These are phyloP conservation scores for Syncephalastrum contaminatum DNA, from an alignment of 371 early-diverging fungal species.

Conservation along the genomic window DNA sequence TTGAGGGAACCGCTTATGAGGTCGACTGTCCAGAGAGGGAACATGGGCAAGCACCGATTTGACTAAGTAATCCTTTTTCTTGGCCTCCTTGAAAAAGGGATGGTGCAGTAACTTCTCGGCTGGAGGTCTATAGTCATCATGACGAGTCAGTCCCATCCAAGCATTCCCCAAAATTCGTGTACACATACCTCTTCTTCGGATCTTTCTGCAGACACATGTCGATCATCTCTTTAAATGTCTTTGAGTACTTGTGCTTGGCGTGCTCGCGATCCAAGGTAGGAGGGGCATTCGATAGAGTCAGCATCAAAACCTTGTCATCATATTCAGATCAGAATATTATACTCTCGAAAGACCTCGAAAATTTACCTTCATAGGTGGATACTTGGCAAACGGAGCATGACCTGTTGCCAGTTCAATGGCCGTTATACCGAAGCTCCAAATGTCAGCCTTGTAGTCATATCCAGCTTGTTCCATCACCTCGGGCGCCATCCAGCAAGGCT, in stretches of 20 bases:
- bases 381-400: constrained; percentile 89
- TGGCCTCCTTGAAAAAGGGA: constrained; percentile 83
- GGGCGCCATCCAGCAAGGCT: constrained; percentile 91
- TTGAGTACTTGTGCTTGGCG: constrained; percentile 73
- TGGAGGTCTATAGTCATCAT: too few species aligned
- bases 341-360: too few species aligned
- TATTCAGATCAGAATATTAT: neutral
- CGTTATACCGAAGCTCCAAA: constrained; percentile 93
- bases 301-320: constrained; percentile 76
- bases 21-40: constrained; percentile 68
- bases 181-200: constrained; percentile 65
- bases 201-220: constrained; percentile 82
- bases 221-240: constrained; percentile 82
- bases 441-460: constrained; percentile 89
- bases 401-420: constrained; percentile 86
- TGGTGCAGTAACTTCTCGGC: constrained; percentile 79
- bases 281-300: constrained; percentile 86
- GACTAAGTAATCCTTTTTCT: constrained; percentile 68
- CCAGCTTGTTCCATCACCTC: constrained; percentile 75
- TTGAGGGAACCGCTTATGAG: constrained; percentile 45
- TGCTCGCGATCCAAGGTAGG: constrained; percentile 82
- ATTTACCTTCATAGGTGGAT: constrained; percentile 78
- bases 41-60: constrained; percentile 60
- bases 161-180: too few species aligned
- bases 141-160: too few species aligned